These are phyloP conservation scores for Corchorus capsularis DNA, from an alignment of 345 rosid species.

Conservation along the genomic window DNA sequence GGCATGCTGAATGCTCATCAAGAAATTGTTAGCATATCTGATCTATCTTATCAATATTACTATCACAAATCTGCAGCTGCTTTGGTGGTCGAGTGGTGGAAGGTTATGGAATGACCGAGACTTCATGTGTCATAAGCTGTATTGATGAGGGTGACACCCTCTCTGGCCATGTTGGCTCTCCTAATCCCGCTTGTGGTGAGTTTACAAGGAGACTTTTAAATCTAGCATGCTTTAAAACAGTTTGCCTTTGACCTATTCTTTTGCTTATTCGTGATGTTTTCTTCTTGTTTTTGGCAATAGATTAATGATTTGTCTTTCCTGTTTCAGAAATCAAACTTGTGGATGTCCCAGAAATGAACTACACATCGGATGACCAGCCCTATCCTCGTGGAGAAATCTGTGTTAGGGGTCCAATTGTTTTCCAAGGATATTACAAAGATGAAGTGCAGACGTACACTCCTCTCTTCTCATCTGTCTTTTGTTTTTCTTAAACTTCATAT, in stretches of 20 bases:
- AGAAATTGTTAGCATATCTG: conserved; percentile 4
- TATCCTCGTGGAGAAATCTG: conserved; percentile 97
- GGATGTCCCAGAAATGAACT: conserved; percentile 96
- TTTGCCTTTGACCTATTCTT: conserved; percentile 4
- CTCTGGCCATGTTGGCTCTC: conserved; percentile 93
- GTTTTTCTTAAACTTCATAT: conserved; percentile 12
- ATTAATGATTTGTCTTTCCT: conserved; percentile 7
- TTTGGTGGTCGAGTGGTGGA: conserved; percentile 67
- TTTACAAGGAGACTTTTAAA: conserved; percentile 13
- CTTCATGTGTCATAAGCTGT: conserved; percentile 58
- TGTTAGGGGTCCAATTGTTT: conserved; percentile 88
- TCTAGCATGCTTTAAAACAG: not conserved
- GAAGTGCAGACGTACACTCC: conserved; percentile 81
- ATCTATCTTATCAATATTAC: not conserved
- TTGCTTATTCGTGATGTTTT: conserved; percentile 7
- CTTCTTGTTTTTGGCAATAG: conserved; percentile 5
- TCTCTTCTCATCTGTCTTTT: conserved; percentile 9
- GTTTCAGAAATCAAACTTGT: conserved; percentile 90
- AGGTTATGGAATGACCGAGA: conserved; percentile 88
- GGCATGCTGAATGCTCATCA: conserved; percentile 9
- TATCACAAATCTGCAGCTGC: conserved; percentile 55
- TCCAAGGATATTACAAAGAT: conserved; percentile 86
- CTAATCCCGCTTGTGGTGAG: conserved; percentile 94
- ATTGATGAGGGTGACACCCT: conserved; percentile 65
- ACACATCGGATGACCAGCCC: conserved; percentile 84